A percentile compares a stretch with the other conserved stretches of the same genome.
Conservation (phyloP, 164 flowering plant genomes). For the Taxillus chinensis region DNA sequence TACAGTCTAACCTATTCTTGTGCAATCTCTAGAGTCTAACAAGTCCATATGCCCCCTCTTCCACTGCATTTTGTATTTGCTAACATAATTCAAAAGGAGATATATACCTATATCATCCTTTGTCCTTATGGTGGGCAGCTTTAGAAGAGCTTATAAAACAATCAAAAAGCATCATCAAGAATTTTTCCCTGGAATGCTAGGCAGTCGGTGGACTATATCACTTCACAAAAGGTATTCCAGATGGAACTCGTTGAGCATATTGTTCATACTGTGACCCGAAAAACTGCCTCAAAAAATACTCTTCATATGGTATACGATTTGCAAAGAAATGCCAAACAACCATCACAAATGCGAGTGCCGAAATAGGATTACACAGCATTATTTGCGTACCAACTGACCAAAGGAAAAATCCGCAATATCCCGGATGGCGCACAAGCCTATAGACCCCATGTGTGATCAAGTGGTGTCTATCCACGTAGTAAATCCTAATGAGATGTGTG, state of each 20-base stretch:
- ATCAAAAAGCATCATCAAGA: too few species aligned
- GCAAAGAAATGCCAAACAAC: constrained; percentile 79
- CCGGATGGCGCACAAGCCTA: constrained; percentile 68
- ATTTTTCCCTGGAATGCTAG: too few species aligned
- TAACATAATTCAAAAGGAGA: too few species aligned
- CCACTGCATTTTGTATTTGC: too few species aligned
- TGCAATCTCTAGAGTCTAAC: too few species aligned
- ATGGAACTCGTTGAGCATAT: constrained; percentile 57
- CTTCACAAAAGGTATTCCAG: constrained; percentile 88
- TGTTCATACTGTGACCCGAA: constrained; percentile 67
- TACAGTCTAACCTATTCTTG: too few species aligned
- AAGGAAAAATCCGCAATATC: constrained; percentile 78
- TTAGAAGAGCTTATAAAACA: too few species aligned
- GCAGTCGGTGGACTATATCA: constrained; percentile 15
- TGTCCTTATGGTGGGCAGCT: too few species aligned
- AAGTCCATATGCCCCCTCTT: too few species aligned
- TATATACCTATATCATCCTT: too few species aligned
- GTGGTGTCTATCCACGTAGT: constrained; percentile 52
- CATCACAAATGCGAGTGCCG: constrained; percentile 48
- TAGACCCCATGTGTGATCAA: constrained; percentile 76
- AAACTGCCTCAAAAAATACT: constrained; percentile 75
- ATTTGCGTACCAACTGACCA: constrained; percentile 89
- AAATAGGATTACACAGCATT: constrained; percentile 86
- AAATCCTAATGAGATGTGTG: constrained; percentile 64
- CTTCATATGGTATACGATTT: constrained; percentile 75